phyloP scores from a whole-genome alignment of 108 stramenopile species.

The Cylindrotheca fusiformis region DNA sequence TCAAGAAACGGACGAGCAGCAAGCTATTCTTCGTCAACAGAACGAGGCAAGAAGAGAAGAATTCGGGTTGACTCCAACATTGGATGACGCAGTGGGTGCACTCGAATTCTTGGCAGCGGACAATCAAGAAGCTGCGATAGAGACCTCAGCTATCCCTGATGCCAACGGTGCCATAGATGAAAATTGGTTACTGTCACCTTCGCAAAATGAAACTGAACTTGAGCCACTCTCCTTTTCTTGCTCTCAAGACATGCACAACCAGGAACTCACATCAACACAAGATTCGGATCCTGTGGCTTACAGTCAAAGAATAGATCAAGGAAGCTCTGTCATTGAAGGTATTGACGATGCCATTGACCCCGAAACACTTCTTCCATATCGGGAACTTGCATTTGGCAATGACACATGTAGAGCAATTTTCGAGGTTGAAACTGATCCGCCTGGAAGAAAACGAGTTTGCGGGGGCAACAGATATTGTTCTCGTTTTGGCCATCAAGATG shows the following conservation, averaged over 20 bases:
- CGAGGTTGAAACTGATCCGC: slow-evolving; percentile 22
- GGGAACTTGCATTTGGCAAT: slow-evolving; percentile 36
- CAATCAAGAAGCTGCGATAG: background rate
- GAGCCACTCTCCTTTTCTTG: slow-evolving; percentile 21
- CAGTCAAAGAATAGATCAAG: slow-evolving; percentile 62
- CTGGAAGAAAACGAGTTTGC: slow-evolving; percentile 21
- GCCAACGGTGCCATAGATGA: background rate
- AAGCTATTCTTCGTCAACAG: slow-evolving; percentile 9
- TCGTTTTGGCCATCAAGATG: slow-evolving; percentile 29
- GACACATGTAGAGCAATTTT: slow-evolving; percentile 26
- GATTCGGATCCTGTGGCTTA: slow-evolving; percentile 11
- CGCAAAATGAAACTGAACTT: background rate
- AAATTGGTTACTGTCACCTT: background rate
- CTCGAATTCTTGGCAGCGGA: slow-evolving; percentile 1
- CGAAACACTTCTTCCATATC: slow-evolving; percentile 47
- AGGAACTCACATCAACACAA: background rate
- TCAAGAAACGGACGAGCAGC: slow-evolving; percentile 16
- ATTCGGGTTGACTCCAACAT: slow-evolving; percentile 1
- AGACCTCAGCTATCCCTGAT: background rate
- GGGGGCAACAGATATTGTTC: slow-evolving; percentile 14
- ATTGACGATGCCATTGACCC: slow-evolving; percentile 59
- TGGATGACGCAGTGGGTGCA: background rate
- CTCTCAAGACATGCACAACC: slow-evolving; percentile 29
- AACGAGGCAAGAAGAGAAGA: slow-evolving; percentile 30
- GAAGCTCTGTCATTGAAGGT: slow-evolving; percentile 37